Base-by-base conservation (phyloP, 1,139 yeast species). In the Candida albicans region DNA sequence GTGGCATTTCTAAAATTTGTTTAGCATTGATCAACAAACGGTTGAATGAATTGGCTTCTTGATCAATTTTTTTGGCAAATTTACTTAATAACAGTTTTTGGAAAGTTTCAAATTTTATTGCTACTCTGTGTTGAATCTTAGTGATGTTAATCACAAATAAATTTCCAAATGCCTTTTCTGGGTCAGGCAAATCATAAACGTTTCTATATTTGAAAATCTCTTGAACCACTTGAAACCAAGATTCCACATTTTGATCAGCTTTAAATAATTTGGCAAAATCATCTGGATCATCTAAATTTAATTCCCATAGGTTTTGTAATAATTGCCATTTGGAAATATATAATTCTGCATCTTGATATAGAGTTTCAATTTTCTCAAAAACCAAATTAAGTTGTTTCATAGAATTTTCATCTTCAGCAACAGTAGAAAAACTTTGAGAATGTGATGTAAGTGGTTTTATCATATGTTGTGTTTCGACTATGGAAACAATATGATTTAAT, bases 291-390 rank as follows among this genome's bases (percentile, higher is more conserved):
- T 58, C 49, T 22, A 64, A 46, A 43, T 66, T 55, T 25, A 65
- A 48, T 22, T 79, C 84, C 87, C 91, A 84, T 4, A 86, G 61
- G 1, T 73, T 63, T 54, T 83, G 87, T 29, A 84, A 67, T 27
- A 64, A 65, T 8, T 60, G 58, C 95, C 95, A 88, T 28, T 68
- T 64, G 2, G 55, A 50, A 14, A 74, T 58, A 51, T 79, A 81
- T 0, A 25, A 41, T 1, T 56, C 49, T 0, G 77, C 73, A 9
- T 64, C 53, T 0, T 44, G 44, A 32, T 64, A 49, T 2, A 56
- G 42, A 0, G 3, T 9, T 22, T 65, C 65, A 9, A 71, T 50
- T 32, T 46, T 50, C 6, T 15, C 39, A 24, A 60, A 47, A 2
- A 51, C 39, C 3, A 12, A 12, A 29, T 37, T 50, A 9, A 47